These are phyloP conservation scores for Lactarius indigo DNA, from an alignment of 768 basidiomycete genomes.

Conservation along the genomic window DNA sequence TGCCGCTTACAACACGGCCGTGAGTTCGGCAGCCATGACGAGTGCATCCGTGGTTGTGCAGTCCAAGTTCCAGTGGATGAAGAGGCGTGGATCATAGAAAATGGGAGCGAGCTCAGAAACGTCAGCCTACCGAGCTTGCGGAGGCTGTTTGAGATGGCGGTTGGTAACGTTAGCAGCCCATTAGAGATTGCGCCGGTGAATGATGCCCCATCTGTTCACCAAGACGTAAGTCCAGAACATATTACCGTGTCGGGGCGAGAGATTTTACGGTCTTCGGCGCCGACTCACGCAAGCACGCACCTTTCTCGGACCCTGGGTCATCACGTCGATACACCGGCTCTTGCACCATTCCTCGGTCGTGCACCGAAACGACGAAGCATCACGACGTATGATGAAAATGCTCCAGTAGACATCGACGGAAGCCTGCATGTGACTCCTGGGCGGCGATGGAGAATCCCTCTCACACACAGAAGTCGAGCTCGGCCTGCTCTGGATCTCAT, in stretches of 20 bases:
- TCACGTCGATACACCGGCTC: conserved; percentile 48
- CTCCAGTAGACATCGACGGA: conserved; percentile 35
- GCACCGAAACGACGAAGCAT: conserved; percentile 41
- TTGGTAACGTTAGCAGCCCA: conserved; percentile 36
- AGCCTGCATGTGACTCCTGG: conserved; percentile 10
- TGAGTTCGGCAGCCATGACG: conserved; percentile 50
- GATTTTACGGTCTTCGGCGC: conserved; percentile 18
- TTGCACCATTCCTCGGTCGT: conserved; percentile 49
- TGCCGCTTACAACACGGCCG: conserved; percentile 46
- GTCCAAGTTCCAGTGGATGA: conserved; percentile 35
- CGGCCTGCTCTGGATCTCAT: conserved; percentile 36
- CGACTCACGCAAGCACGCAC: conserved; percentile 32
- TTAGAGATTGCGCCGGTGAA: conserved; percentile 21
- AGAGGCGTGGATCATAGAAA: conserved; percentile 34
- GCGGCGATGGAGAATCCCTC: conserved; percentile 37
- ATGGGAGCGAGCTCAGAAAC: conserved; percentile 41
- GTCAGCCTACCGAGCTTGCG: conserved; percentile 44
- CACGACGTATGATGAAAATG: conserved; percentile 36
- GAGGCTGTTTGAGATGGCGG: conserved; percentile 49
- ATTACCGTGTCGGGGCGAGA: conserved; percentile 10
- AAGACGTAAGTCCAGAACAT: conserved; percentile 2
- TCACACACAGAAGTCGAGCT: conserved; percentile 41
- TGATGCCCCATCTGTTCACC: background rate
- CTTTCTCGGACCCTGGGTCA: conserved; percentile 47
- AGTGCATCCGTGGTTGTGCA: conserved; percentile 47